Evolutionary conservation across 1,284 basidiomycete genomes (phyloP).

Genomic region (Naganishia cerealis): DNA sequence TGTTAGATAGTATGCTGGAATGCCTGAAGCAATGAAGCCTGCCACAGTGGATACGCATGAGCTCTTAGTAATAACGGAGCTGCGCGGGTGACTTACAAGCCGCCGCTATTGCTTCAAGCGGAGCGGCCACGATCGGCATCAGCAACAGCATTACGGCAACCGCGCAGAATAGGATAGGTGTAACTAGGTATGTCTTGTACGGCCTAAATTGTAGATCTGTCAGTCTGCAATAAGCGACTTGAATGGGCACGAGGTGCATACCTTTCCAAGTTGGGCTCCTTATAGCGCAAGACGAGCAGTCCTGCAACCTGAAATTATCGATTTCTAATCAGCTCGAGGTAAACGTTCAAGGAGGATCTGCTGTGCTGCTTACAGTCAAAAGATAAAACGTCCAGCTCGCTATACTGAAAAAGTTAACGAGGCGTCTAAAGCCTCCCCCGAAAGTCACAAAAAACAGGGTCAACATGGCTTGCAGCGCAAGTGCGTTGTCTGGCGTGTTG

Average conservation of each 20-base stretch:
- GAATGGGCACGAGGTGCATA: conserved; percentile 42
- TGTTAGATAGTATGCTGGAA: conserved; percentile 82
- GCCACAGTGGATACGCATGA: not conserved
- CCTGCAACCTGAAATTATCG: conserved; percentile 68
- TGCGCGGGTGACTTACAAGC: conserved; percentile 62
- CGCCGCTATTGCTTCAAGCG: conserved; percentile 80
- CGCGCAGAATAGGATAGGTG: conserved; percentile 85
- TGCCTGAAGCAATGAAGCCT: conserved; percentile 60
- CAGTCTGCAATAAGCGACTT: not conserved
- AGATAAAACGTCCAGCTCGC: conserved; percentile 84
- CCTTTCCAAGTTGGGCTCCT: conserved; percentile 86
- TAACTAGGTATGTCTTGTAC: conserved; percentile 86
- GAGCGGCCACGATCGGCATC: conserved; percentile 93
- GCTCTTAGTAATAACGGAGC: not conserved
- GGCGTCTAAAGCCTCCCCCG: conserved; percentile 80
- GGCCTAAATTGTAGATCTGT: conserved; percentile 60
- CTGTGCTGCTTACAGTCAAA: conserved; percentile 64
- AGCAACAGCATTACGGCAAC: conserved; percentile 88
- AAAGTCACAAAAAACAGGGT: conserved; percentile 75
- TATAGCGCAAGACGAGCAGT: conserved; percentile 79
- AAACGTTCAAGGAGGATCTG: not conserved
- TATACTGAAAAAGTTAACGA: conserved; percentile 71
- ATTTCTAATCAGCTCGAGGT: not conserved
- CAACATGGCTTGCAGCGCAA: conserved; percentile 70
- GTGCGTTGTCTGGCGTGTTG: conserved; percentile 81